Percentiles rank a stretch among this genome's conserved stretches.
Evolutionary conservation across 192 early-diverging fungal genomes (phyloP).

Genomic region (Geosiphon pyriformis): DNA sequence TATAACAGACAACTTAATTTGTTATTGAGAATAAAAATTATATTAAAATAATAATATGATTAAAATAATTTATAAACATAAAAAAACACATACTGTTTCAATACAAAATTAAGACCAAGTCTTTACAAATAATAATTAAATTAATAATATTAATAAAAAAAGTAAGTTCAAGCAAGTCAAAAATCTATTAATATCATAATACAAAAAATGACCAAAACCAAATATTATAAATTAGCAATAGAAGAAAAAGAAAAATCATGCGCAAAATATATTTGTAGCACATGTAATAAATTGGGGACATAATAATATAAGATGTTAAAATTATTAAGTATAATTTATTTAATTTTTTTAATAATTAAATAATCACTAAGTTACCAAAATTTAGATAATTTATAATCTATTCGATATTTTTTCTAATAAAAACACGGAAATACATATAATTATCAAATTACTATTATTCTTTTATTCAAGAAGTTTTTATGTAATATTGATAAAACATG

Average conservation of each 20-base stretch:
- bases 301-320: background rate
- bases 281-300: background rate
- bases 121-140: background rate
- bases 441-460: too few relatives aligned
- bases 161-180: background rate
- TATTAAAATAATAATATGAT: background rate
- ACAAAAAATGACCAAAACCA: background rate
- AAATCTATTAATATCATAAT: slow-evolving; percentile 10
- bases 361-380: background rate
- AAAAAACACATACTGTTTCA: background rate
- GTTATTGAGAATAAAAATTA: background rate
- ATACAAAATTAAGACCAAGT: background rate
- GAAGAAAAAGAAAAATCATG: background rate
- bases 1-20: background rate
- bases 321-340: background rate
- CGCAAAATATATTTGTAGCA: background rate
- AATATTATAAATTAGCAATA: background rate
- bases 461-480: too few relatives aligned
- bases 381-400: background rate
- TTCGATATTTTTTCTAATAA: background rate
- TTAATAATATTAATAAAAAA: background rate
- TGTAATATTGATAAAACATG: too few relatives aligned
- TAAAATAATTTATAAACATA: slow-evolving; percentile 2
- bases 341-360: background rate
- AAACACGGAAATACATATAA: too few relatives aligned